Conservation (phyloP, 176 grass and related monocot species). For the Carex parvula region DNA sequence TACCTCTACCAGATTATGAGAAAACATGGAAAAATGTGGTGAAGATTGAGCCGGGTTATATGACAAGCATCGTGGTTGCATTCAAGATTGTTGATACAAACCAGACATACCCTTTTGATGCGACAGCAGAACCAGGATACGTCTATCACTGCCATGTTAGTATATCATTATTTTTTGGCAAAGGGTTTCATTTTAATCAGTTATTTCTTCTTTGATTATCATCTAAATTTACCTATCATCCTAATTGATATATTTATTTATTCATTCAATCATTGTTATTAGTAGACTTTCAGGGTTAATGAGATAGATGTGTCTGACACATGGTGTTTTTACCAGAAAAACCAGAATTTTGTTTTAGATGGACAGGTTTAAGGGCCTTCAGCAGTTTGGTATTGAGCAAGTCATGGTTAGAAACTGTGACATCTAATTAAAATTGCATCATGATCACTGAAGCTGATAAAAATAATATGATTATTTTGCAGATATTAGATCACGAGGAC, state of each 20-base stretch:
- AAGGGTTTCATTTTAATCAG: neutral
- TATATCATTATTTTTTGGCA: neutral
- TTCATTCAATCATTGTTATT: neutral
- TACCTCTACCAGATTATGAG: conserved; percentile 20
- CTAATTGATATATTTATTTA: neutral
- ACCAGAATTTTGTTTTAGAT: neutral
- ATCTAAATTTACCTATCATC: neutral
- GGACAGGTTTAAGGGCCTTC: neutral
- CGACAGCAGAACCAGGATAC: conserved; percentile 26
- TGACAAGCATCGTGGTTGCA: conserved; percentile 30
- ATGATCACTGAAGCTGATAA: neutral
- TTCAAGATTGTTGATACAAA: conserved; percentile 32
- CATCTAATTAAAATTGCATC: neutral
- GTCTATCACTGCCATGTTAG: conserved; percentile 33
- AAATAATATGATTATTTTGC: neutral
- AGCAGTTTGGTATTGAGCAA: neutral
- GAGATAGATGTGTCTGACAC: neutral
- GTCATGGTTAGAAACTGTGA: neutral
- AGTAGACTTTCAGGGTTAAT: neutral
- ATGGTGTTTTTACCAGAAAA: neutral
- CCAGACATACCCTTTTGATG: conserved; percentile 31
- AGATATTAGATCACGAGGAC: conserved; percentile 39
- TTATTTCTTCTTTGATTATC: neutral
- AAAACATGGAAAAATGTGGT: conserved; percentile 43
- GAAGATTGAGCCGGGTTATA: conserved; percentile 31